A percentile compares a stretch with the other conserved stretches of the same genome.
Conservation (phyloP, 768 basidiomycete genomes). For the Naganishia antarctica region DNA sequence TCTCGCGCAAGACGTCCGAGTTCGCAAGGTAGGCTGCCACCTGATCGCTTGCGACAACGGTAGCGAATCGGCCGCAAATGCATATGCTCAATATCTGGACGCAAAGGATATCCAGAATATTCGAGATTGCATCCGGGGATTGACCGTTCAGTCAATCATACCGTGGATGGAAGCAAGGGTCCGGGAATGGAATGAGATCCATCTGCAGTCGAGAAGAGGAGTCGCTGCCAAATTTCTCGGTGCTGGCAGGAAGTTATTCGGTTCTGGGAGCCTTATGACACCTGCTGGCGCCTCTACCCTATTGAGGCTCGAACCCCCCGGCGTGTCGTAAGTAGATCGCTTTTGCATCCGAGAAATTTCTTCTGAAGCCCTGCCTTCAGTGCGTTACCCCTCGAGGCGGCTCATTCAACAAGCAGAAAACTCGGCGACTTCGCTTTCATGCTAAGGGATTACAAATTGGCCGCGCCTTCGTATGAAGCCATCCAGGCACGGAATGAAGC, state of each 20-base stretch:
- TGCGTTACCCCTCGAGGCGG: slow-evolving; percentile 45
- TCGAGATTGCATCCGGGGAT: slow-evolving; percentile 71
- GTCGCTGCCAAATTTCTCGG: slow-evolving; percentile 51
- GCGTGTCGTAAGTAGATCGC: slow-evolving; percentile 47
- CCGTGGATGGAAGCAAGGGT: slow-evolving; percentile 98
- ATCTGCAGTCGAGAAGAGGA: slow-evolving; percentile 48
- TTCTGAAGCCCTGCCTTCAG: not conserved
- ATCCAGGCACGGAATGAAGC: slow-evolving; percentile 64
- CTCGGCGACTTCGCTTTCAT: slow-evolving; percentile 93
- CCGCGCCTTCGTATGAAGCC: slow-evolving; percentile 75
- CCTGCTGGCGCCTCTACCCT: slow-evolving; percentile 31
- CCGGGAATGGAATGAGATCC: slow-evolving; percentile 80
- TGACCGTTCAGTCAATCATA: slow-evolving; percentile 78
- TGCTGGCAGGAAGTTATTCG: slow-evolving; percentile 51
- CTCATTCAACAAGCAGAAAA: slow-evolving; percentile 56
- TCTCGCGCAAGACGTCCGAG: slow-evolving; percentile 13
- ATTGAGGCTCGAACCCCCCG: slow-evolving; percentile 45
- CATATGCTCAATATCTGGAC: slow-evolving; percentile 7
- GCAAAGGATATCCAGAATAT: slow-evolving; percentile 18
- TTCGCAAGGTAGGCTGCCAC: not conserved
- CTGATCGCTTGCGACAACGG: not conserved
- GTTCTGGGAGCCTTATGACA: slow-evolving; percentile 22
- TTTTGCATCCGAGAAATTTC: not conserved
- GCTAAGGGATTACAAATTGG: slow-evolving; percentile 81
- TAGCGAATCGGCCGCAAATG: not conserved